phyloP scores from a whole-genome alignment of 163 green algal species.

The Scenedesmus sp. region DNA sequence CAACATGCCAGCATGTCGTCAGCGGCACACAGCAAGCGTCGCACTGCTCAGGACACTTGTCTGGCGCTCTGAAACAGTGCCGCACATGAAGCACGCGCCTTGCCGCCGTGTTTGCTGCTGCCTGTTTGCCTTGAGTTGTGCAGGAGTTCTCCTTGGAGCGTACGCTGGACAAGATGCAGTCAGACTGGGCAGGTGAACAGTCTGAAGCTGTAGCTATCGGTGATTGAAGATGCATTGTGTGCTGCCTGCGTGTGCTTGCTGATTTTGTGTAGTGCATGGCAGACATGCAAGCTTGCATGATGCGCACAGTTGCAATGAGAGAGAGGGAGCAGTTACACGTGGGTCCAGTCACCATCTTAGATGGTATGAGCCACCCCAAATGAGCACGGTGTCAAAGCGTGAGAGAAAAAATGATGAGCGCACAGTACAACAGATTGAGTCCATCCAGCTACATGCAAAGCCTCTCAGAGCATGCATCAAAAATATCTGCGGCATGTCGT shows the following conservation, averaged over 20 bases:
- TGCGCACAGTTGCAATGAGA: neutral
- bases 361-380: too few relatives aligned
- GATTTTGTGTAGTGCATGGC: too few relatives aligned
- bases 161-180: constrained; percentile 73
- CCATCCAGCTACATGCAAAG: too few relatives aligned
- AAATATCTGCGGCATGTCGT: too few relatives aligned
- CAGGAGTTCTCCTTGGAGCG: constrained; percentile 65
- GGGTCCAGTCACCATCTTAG: too few relatives aligned
- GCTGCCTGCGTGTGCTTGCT: neutral
- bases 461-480: too few relatives aligned
- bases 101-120: neutral
- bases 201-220: neutral
- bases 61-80: neutral
- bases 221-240: neutral
- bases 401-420: too few relatives aligned
- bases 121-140: neutral
- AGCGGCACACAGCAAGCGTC: neutral
- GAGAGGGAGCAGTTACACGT: too few relatives aligned
- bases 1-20: neutral
- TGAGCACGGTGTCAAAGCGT: too few relatives aligned
- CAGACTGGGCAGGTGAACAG: constrained; percentile 64
- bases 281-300: neutral
- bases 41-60: neutral
- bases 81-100: neutral
- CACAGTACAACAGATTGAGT: too few relatives aligned